phyloP scores from a whole-genome alignment of 495 filamentous ascomycete species.

The Aspergillus haitiensis region DNA sequence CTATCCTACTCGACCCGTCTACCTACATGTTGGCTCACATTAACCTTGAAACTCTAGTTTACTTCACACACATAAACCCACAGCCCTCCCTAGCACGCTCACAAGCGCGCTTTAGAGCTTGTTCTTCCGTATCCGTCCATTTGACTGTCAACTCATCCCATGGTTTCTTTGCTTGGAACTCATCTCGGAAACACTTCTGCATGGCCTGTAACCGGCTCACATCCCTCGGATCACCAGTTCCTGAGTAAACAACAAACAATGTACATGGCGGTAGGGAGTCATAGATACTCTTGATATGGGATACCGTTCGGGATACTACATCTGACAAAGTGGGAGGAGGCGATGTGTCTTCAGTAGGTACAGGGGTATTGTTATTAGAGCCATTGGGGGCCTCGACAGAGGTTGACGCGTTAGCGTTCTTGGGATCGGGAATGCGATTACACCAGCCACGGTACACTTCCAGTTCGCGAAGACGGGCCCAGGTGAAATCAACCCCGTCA shows the following conservation, averaged over 20 bases:
- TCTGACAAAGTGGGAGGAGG: slow-evolving; percentile 34
- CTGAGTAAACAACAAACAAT: slow-evolving; percentile 82
- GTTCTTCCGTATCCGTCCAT: slow-evolving; percentile 89
- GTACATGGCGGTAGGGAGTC: slow-evolving; percentile 78
- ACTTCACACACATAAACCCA: slow-evolving; percentile 81
- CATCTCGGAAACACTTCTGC: slow-evolving; percentile 70
- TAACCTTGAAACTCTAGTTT: neutral
- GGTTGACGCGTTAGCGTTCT: slow-evolving; percentile 53
- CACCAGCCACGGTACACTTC: slow-evolving; percentile 83
- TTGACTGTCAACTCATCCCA: slow-evolving; percentile 87
- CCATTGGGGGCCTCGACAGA: slow-evolving; percentile 30
- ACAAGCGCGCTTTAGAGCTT: slow-evolving; percentile 70
- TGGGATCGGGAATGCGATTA: slow-evolving; percentile 54
- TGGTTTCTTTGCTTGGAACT: slow-evolving; percentile 70
- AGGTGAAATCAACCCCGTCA: slow-evolving; percentile 82
- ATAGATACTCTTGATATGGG: slow-evolving; percentile 68
- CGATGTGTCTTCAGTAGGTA: slow-evolving; percentile 2
- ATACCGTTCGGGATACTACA: slow-evolving; percentile 49
- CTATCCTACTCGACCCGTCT: neutral
- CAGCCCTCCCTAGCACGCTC: slow-evolving; percentile 71
- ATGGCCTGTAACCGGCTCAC: slow-evolving; percentile 70
- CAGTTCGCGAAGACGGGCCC: slow-evolving; percentile 82
- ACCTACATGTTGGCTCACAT: neutral
- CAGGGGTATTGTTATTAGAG: slow-evolving; percentile 24
- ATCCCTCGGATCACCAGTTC: slow-evolving; percentile 82